Conservation (phyloP, 2,329 filamentous ascomycete species). For the Helminthosporium solani region DNA sequence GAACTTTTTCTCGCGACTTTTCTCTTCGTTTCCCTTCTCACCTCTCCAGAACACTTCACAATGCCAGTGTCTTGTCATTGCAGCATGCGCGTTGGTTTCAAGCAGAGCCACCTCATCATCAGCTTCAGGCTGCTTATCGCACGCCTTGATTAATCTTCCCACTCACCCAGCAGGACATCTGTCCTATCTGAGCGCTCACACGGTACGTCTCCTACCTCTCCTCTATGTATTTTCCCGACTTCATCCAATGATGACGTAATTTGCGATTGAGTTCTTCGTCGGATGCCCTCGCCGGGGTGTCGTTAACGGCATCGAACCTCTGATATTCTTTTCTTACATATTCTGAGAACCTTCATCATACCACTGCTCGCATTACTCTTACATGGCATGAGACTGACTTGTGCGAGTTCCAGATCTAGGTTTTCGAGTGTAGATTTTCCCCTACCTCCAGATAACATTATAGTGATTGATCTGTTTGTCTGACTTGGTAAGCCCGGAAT, state of each 20-base stretch:
- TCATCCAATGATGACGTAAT: slow-evolving; percentile 85
- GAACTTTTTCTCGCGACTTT: slow-evolving; percentile 16
- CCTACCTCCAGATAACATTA: not conserved
- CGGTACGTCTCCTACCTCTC: slow-evolving; percentile 12
- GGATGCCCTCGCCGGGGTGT: slow-evolving; percentile 91
- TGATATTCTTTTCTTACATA: slow-evolving; percentile 99
- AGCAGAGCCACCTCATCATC: not conserved
- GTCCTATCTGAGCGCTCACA: not conserved
- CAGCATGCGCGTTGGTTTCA: not conserved
- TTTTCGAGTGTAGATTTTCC: not conserved
- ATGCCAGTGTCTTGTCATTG: not conserved
- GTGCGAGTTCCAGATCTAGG: not conserved
- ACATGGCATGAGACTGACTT: slow-evolving; percentile 13
- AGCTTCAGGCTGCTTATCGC: not conserved
- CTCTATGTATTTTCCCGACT: slow-evolving; percentile 4
- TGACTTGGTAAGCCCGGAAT: slow-evolving; percentile 14
- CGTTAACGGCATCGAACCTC: slow-evolving; percentile 68
- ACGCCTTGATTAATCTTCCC: not conserved
- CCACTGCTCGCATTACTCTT: not conserved
- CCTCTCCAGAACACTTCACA: not conserved
- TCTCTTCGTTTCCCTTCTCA: not conserved
- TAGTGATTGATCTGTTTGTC: not conserved
- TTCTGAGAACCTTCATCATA: slow-evolving; percentile 65
- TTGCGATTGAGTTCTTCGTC: slow-evolving; percentile 92
- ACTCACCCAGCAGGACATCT: not conserved